These are phyloP conservation scores for Pythium oligandrum DNA, from an alignment of 352 stramenopile species.

Conservation along the genomic window DNA sequence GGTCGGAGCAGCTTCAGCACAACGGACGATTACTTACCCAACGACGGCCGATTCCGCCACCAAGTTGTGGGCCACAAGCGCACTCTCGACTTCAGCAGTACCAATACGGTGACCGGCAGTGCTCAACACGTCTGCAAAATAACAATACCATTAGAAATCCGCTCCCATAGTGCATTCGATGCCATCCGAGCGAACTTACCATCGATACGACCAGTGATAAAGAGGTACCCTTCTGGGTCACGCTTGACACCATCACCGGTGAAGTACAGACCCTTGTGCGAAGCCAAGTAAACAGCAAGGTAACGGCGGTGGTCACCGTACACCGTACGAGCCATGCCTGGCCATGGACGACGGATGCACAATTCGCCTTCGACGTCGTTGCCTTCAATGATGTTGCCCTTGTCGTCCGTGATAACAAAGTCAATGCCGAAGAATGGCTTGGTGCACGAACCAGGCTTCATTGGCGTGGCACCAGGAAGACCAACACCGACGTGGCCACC, in stretches of 20 bases:
- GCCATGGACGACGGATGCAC: slow-evolving; percentile 94
- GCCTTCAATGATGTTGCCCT: slow-evolving; percentile 86
- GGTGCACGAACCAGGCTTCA: slow-evolving; percentile 89
- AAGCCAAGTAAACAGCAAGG: slow-evolving; percentile 94
- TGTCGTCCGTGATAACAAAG: slow-evolving; percentile 68
- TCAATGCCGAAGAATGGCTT: slow-evolving; percentile 95
- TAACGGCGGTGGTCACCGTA: slow-evolving; percentile 95
- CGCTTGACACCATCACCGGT: slow-evolving; percentile 87
- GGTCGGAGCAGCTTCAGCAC: neutral
- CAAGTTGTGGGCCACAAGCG: slow-evolving; percentile 88
- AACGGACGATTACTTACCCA: slow-evolving; percentile 31
- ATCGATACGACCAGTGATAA: slow-evolving; percentile 98
- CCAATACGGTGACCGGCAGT: slow-evolving; percentile 91
- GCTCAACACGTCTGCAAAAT: slow-evolving; percentile 90
- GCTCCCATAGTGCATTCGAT: neutral
- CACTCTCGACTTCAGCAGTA: slow-evolving; percentile 85
- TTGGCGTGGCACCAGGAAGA: slow-evolving; percentile 80
- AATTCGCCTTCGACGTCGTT: slow-evolving; percentile 92
- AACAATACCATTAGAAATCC: neutral
- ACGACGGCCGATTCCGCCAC: slow-evolving; percentile 95
- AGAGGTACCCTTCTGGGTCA: slow-evolving; percentile 96
- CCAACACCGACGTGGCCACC: slow-evolving; percentile 91
- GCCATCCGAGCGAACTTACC: slow-evolving; percentile 13
- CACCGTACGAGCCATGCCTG: slow-evolving; percentile 94
- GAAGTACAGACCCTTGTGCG: slow-evolving; percentile 97